Evolutionary conservation across 1,139 yeast species (phyloP), one percentile per base, ranked within the genome.

Genomic region (Pichia sp.): DNA sequence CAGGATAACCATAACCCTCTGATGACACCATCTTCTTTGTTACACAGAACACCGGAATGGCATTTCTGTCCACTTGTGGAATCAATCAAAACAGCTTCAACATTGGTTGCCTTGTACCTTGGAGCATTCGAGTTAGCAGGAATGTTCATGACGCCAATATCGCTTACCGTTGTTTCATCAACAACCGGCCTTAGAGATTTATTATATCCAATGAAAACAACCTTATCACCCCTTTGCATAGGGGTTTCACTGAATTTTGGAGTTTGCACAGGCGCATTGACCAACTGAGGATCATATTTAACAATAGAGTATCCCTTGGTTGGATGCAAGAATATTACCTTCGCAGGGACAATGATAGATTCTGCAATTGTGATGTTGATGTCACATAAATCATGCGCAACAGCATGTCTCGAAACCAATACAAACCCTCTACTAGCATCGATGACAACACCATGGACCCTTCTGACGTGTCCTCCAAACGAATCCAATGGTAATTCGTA

Each of bases 351-450:
- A 61, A 86, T 84, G 24, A 89, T 81, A 1, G 96, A 85, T 61
- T 91, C 97, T 5, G 97, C 96, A 67, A 92, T 83, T 3, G 92
- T 83, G 31, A 92, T 78, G 52, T 83, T 77, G 27, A 90, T 78
- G 68, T 91, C 96, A 63, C 90, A 77, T 70, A 92, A 77, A 63
- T 88, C 96, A 71, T 90, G 95, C 4, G 97, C 96, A 17, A 91
- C 89, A 55, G 81, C 77, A 58, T 84, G 77, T 61, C 97, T 77
- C 1, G 96, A 86, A 2, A 87, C 91, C 49, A 91, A 73, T 4
- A 89, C 91, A 60, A 83, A 85, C 1, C 97, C 98, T 60, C 81
- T 80, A 51, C 74, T 79, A 7, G 96, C 85, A 69, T 91, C 96
- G 46, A 92, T 76, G 1, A 91, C 84, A 33, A 91, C 79, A 55